phyloP scores from a whole-genome alignment of 2,329 filamentous ascomycete species.

The Neophaeococcomyces aloes region DNA sequence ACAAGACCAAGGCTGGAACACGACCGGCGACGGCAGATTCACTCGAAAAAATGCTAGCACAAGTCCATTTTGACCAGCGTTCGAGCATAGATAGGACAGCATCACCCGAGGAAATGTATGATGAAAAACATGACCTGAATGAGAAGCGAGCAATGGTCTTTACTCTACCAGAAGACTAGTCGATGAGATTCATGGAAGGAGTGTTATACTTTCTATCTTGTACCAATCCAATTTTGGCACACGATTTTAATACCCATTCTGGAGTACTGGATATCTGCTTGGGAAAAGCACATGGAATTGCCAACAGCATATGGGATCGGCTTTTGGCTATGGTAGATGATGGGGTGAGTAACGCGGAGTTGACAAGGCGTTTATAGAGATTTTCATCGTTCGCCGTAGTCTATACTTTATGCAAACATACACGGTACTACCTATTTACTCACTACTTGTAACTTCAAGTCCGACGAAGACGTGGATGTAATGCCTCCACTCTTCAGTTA shows the following conservation, averaged over 20 bases:
- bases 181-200: not conserved
- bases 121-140: conserved; percentile 11
- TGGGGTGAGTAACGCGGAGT: too few species aligned
- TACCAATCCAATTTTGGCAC: not conserved
- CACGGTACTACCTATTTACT: too few species aligned
- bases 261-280: not conserved
- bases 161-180: conserved; percentile 16
- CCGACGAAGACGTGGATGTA: too few species aligned
- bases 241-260: not conserved
- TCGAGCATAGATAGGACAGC: conserved; percentile 11
- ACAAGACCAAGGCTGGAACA: conserved; percentile 21
- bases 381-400: too few species aligned
- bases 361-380: too few species aligned
- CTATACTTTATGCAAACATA: too few species aligned
- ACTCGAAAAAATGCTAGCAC: conserved; percentile 16
- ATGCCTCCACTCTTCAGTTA: too few species aligned
- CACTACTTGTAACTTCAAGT: too few species aligned
- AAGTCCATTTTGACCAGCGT: conserved; percentile 16
- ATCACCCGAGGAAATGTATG: conserved; percentile 14
- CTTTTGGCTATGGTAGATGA: too few species aligned
- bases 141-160: conserved; percentile 10
- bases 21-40: conserved; percentile 11
- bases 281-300: too few species aligned
- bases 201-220: too few species aligned
- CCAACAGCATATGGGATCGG: too few species aligned